A percentile compares a stretch with the other conserved stretches of the same genome.
These are phyloP conservation scores for Cercospora berteroae DNA, from an alignment of 2,329 filamentous ascomycete species.

Conservation along the genomic window DNA sequence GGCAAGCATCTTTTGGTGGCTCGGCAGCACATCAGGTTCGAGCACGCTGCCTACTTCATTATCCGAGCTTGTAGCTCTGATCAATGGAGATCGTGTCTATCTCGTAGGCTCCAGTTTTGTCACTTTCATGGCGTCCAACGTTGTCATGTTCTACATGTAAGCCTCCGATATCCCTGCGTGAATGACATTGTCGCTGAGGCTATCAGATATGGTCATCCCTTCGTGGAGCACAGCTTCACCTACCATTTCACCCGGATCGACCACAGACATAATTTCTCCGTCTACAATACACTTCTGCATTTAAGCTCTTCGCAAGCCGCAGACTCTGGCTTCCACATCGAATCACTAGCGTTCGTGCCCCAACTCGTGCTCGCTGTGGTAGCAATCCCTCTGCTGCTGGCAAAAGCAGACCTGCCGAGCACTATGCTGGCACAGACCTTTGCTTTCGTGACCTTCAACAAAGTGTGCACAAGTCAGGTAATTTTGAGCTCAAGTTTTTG, in stretches of 20 bases:
- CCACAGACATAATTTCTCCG: conserved; percentile 97
- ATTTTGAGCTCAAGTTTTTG: conserved; percentile 28
- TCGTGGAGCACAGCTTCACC: conserved; percentile 85
- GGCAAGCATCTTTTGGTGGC: conserved; percentile 75
- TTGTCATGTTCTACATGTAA: conserved; percentile 73
- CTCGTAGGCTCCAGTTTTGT: conserved; percentile 64
- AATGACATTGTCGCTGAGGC: conserved; percentile 15
- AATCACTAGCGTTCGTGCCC: conserved; percentile 83
- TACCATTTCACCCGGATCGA: conserved; percentile 92
- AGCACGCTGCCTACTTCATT: not conserved
- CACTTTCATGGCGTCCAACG: conserved; percentile 73
- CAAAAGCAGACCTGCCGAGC: conserved; percentile 75
- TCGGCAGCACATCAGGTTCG: conserved; percentile 51
- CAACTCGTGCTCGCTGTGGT: conserved; percentile 79
- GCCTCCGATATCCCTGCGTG: conserved; percentile 33
- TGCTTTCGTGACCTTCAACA: conserved; percentile 96
- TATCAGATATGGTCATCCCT: conserved; percentile 70
- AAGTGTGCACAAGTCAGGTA: conserved; percentile 97
- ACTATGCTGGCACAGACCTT: conserved; percentile 95
- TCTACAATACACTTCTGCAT: conserved; percentile 90
- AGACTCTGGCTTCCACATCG: conserved; percentile 53
- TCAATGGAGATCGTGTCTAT: conserved; percentile 48
- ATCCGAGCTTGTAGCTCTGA: conserved; percentile 25
- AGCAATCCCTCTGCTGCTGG: conserved; percentile 70
- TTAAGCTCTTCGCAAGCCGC: conserved; percentile 66